Evolutionary conservation across 2,329 filamentous ascomycete genomes (phyloP).

Genomic region (Talaromyces sp.): DNA sequence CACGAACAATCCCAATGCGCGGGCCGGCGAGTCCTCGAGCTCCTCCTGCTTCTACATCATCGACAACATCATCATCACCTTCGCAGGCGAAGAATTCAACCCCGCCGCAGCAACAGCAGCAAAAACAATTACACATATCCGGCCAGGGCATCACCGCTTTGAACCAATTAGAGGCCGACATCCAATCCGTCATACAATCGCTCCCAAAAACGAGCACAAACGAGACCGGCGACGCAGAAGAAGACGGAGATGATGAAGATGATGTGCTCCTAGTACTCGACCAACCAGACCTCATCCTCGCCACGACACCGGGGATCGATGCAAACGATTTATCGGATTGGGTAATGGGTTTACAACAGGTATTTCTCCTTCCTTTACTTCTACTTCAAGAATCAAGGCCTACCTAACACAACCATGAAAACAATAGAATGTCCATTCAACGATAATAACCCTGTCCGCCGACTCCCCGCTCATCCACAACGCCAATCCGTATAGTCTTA

Average conservation of each 20-base stretch:
- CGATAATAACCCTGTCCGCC: slow-evolving; percentile 66
- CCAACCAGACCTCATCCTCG: slow-evolving; percentile 62
- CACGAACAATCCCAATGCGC: slow-evolving; percentile 28
- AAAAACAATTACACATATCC: slow-evolving; percentile 23
- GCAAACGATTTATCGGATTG: slow-evolving; percentile 51
- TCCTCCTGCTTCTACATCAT: neutral
- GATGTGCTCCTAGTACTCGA: slow-evolving; percentile 61
- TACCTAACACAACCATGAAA: neutral
- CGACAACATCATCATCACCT: neutral
- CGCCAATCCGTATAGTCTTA: slow-evolving; percentile 17
- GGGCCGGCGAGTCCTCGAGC: slow-evolving; percentile 13
- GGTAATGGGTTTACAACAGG: slow-evolving; percentile 61
- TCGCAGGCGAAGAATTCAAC: neutral
- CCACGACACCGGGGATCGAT: slow-evolving; percentile 50
- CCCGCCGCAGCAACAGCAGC: slow-evolving; percentile 18
- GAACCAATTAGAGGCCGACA: slow-evolving; percentile 34
- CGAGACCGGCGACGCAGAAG: neutral
- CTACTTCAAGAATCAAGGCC: neutral
- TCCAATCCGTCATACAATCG: slow-evolving; percentile 31
- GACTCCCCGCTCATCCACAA: slow-evolving; percentile 67
- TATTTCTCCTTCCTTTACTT: neutral
- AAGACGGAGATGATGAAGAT: slow-evolving; percentile 20
- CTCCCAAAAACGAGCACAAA: slow-evolving; percentile 23
- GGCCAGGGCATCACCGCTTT: slow-evolving; percentile 27
- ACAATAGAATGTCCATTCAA: slow-evolving; percentile 52